These are phyloP conservation scores for Cercospora citrullina DNA, from an alignment of 2,329 filamentous ascomycete genomes.

Conservation along the genomic window DNA sequence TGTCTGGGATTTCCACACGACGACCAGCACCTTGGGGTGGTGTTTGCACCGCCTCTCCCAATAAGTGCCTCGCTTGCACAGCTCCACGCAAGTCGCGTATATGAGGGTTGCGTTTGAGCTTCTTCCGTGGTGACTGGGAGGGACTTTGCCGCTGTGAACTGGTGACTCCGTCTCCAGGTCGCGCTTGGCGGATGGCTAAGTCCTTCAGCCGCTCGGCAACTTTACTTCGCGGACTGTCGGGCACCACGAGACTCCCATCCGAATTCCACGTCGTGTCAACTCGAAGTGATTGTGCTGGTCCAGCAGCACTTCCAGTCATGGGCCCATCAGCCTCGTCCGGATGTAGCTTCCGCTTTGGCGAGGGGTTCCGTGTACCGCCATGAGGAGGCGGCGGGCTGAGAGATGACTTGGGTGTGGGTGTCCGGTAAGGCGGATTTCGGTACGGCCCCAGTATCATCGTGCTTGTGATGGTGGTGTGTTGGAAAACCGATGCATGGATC, in stretches of 20 bases:
- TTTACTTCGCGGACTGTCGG: constrained; percentile 35
- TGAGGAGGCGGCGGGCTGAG: constrained; percentile 23
- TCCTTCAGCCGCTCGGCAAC: constrained; percentile 32
- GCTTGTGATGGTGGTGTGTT: neutral
- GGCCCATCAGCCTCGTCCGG: neutral
- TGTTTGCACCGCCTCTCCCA: neutral
- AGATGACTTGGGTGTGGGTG: constrained; percentile 22
- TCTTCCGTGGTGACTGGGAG: constrained; percentile 27
- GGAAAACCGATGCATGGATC: neutral
- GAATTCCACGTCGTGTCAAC: constrained; percentile 17
- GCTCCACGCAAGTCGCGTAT: constrained; percentile 6
- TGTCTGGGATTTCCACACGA: constrained; percentile 16
- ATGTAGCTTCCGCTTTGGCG: constrained; percentile 31
- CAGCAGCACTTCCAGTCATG: neutral
- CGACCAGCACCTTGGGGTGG: neutral
- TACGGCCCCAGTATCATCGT: constrained; percentile 26
- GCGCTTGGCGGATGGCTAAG: constrained; percentile 24
- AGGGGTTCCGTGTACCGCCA: constrained; percentile 11
- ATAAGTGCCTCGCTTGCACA: constrained; percentile 4
- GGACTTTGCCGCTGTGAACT: neutral
- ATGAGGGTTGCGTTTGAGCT: constrained; percentile 22
- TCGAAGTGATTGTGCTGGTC: constrained; percentile 3
- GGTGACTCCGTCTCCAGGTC: neutral
- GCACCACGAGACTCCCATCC: constrained; percentile 9
- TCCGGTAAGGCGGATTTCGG: constrained; percentile 31